These are phyloP conservation scores for Umbilicaria muhlenbergii DNA, from an alignment of 495 filamentous ascomycete genomes.

Conservation along the genomic window DNA sequence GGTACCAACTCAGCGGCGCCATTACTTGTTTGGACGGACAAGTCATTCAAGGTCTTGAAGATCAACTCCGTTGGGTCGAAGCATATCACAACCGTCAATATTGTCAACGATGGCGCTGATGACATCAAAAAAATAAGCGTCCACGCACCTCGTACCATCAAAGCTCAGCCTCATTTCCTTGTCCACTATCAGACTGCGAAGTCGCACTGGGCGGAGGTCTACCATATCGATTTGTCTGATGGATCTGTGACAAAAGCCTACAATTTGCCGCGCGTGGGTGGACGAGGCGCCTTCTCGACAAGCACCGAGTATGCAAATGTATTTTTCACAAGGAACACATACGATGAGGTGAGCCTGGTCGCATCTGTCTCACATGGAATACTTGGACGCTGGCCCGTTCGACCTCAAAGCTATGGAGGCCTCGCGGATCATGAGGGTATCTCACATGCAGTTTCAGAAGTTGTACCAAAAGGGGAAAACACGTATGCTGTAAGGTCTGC, in stretches of 20 bases:
- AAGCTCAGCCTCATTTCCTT: constrained; percentile 63
- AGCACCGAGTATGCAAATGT: constrained; percentile 66
- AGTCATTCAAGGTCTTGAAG: constrained; percentile 46
- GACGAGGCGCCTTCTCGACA: constrained; percentile 59
- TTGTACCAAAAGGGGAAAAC: constrained; percentile 46
- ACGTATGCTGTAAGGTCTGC: constrained; percentile 67
- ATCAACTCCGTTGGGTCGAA: constrained; percentile 72
- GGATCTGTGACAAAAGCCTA: constrained; percentile 55
- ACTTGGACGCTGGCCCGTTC: constrained; percentile 54
- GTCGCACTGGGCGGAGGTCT: constrained; percentile 72
- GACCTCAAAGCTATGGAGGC: constrained; percentile 18
- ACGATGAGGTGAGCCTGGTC: constrained; percentile 52
- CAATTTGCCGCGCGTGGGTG: constrained; percentile 49
- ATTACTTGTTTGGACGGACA: constrained; percentile 71
- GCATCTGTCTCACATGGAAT: constrained; percentile 66
- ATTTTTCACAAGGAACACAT: constrained; percentile 70
- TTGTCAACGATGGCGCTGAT: constrained; percentile 36
- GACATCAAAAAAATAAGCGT: constrained; percentile 50
- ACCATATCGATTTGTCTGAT: constrained; percentile 59
- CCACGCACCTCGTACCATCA: constrained; percentile 54
- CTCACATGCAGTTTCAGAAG: constrained; percentile 65
- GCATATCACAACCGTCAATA: constrained; percentile 30
- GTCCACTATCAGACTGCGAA: constrained; percentile 61
- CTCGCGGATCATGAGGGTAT: constrained; percentile 21
- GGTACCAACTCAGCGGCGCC: constrained; percentile 73